phyloP scores from a whole-genome alignment of 2,329 filamentous ascomycete genomes.

The Hypocreales sp. region DNA sequence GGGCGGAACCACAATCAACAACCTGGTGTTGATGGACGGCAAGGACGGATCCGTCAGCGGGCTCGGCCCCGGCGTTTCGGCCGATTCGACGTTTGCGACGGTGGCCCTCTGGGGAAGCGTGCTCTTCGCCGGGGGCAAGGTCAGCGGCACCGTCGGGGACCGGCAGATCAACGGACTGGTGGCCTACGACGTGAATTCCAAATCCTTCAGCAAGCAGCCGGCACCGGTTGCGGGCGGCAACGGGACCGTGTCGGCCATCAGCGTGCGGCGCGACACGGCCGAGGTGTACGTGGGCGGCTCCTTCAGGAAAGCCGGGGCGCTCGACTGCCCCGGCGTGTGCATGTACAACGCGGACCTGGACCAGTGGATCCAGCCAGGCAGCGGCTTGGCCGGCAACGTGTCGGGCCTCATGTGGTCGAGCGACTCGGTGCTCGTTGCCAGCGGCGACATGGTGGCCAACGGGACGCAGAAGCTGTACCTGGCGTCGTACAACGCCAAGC shows the following conservation, averaged over 20 bases:
- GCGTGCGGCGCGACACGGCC: constrained; percentile 49
- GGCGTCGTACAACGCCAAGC: constrained; percentile 55
- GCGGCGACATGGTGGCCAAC: constrained; percentile 58
- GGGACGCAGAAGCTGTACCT: constrained; percentile 47
- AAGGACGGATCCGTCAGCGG: constrained; percentile 54
- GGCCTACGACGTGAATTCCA: constrained; percentile 57
- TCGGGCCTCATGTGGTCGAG: constrained; percentile 62
- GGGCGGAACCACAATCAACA: constrained; percentile 58
- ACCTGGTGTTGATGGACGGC: constrained; percentile 70
- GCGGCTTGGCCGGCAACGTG: constrained; percentile 54
- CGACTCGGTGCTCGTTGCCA: constrained; percentile 55
- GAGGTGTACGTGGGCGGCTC: constrained; percentile 77
- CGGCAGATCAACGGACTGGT: constrained; percentile 57
- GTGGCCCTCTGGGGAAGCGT: constrained; percentile 50
- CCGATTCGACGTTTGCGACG: constrained; percentile 60
- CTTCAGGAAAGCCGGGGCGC: constrained; percentile 68
- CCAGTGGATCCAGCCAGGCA: constrained; percentile 71
- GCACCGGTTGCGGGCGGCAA: constrained; percentile 56
- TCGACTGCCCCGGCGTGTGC: constrained; percentile 73
- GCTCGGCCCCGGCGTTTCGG: constrained; percentile 47
- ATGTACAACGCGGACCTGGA: constrained; percentile 53
- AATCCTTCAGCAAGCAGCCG: constrained; percentile 55
- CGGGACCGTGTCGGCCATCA: constrained; percentile 62
- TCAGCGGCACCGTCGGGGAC: constrained; percentile 55
- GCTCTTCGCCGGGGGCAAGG: constrained; percentile 68